Percentiles rank a stretch among this genome's conserved stretches.
These are phyloP conservation scores for Boletellus emodensis DNA, from an alignment of 768 basidiomycete genomes.

Conservation along the genomic window DNA sequence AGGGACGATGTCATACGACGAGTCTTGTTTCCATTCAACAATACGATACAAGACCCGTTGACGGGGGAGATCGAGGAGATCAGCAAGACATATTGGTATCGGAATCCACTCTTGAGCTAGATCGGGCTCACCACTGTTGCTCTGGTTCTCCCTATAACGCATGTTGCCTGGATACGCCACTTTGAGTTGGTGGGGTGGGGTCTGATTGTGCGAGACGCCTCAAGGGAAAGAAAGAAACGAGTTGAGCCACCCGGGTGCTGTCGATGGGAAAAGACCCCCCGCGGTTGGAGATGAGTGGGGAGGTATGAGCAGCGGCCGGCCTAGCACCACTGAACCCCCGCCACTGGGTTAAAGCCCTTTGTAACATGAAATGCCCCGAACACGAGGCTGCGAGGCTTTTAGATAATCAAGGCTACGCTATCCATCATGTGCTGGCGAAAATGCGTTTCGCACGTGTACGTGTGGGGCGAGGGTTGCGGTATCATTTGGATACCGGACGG, in stretches of 20 bases:
- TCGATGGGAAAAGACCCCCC: background rate
- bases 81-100: conserved; percentile 1
- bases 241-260: background rate
- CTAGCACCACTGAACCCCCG: background rate
- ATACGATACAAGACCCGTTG: conserved; percentile 3
- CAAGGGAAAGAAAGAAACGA: background rate
- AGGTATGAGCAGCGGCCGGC: background rate
- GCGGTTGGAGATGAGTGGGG: background rate
- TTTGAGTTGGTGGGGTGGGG: background rate
- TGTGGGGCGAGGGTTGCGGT: conserved; percentile 5
- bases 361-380: conserved; percentile 17
- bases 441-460: conserved; percentile 22
- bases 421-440: conserved; percentile 17
- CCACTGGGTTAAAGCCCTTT: conserved; percentile 11
- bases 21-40: conserved; percentile 19
- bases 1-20: conserved; percentile 31
- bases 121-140: conserved; percentile 27
- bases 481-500: background rate
- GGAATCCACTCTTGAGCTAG: background rate
- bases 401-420: conserved; percentile 23
- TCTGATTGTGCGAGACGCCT: conserved; percentile 2
- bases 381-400: conserved; percentile 28
- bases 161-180: conserved; percentile 6
- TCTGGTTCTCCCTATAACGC: conserved; percentile 23
- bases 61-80: conserved; percentile 15